phyloP scores from a whole-genome alignment of 75 land plant species.

The Sequoia sempervirens region DNA sequence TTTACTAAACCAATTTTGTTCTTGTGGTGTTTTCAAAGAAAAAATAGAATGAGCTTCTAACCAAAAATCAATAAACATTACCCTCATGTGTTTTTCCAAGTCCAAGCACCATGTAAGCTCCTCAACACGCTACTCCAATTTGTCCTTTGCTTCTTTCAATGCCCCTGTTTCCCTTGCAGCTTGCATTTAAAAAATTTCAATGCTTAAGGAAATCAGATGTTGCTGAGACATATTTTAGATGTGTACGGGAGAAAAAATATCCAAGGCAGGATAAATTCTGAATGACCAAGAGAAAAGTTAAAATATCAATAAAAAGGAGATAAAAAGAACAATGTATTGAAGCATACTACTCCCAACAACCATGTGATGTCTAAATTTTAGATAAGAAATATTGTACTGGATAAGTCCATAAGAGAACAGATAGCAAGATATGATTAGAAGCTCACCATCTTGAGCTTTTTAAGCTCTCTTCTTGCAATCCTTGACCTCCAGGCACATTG shows the following conservation, averaged over 20 bases:
- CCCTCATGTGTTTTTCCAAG: constrained; percentile 86
- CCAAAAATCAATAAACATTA: constrained; percentile 22
- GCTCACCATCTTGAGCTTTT: constrained; percentile 76
- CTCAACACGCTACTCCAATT: constrained; percentile 89
- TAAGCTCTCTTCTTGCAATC: constrained; percentile 70
- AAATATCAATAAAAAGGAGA: background rate
- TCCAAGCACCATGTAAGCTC: constrained; percentile 92
- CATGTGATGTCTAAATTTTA: background rate
- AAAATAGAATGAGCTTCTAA: background rate
- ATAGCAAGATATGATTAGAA: background rate
- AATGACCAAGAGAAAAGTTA: background rate
- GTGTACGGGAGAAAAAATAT: background rate
- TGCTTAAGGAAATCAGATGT: background rate
- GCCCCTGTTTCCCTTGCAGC: constrained; percentile 97
- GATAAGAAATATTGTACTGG: background rate
- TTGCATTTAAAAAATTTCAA: constrained; percentile 23
- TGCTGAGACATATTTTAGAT: background rate
- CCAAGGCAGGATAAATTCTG: background rate
- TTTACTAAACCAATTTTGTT: background rate
- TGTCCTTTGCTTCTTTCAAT: constrained; percentile 91
- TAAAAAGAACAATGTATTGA: background rate
- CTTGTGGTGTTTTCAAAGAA: background rate
- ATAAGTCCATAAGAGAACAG: background rate
- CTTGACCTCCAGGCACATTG: constrained; percentile 86
- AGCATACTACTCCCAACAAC: background rate